Evolutionary conservation across 73 alveolate species (phyloP).

Genomic region (Stentor coeruleus): DNA sequence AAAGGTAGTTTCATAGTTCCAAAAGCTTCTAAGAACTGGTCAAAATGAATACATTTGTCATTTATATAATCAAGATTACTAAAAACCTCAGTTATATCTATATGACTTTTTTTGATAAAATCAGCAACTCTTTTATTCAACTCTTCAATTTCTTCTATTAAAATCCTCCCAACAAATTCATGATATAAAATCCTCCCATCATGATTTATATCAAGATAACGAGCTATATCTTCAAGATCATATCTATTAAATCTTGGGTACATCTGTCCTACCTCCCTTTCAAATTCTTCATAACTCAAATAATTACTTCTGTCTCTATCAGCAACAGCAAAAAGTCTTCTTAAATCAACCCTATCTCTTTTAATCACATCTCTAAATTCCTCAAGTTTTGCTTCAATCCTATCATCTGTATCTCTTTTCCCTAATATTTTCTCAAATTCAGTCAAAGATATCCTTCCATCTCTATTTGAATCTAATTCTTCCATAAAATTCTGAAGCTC

Average conservation of each 20-base stretch:
- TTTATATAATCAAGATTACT: background rate
- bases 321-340: background rate
- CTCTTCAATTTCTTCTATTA: background rate
- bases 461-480: background rate
- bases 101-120: background rate
- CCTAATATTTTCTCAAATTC: slow-evolving; percentile 15
- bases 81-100: background rate
- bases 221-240: background rate
- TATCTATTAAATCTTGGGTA: slow-evolving; percentile 7
- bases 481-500: slow-evolving; percentile 21
- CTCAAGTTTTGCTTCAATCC: background rate
- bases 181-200: slow-evolving; percentile 12
- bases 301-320: slow-evolving; percentile 8
- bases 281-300: slow-evolving; percentile 5
- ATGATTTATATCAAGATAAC: background rate
- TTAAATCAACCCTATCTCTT: background rate
- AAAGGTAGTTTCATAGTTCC: background rate
- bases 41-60: slow-evolving; percentile 6
- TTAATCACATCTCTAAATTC: slow-evolving; percentile 3
- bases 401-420: background rate
- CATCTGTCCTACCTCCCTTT: background rate
- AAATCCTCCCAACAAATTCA: background rate
- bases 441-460: slow-evolving; percentile 3
- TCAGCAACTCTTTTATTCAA: background rate
- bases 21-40: slow-evolving; percentile 3